phyloP scores from a whole-genome alignment of 1,139 yeast genomes.

The Zygotorulaspora mrakii region DNA sequence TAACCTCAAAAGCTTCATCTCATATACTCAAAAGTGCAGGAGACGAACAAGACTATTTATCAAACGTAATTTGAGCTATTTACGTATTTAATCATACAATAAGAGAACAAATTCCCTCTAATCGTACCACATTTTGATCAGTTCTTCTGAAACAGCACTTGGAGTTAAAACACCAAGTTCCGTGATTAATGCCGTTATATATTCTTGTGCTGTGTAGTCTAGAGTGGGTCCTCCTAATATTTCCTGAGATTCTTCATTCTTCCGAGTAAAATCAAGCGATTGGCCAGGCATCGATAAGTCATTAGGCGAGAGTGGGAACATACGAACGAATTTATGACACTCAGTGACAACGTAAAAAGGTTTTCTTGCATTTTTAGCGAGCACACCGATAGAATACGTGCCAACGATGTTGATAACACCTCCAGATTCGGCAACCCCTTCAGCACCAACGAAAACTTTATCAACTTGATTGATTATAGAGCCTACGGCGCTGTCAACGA shows the following conservation, averaged over 20 bases:
- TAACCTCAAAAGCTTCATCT: constrained; percentile 25
- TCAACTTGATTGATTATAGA: constrained; percentile 87
- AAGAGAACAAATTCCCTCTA: constrained; percentile 28
- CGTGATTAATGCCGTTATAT: constrained; percentile 90
- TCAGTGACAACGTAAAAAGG: constrained; percentile 95
- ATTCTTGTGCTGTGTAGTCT: constrained; percentile 95
- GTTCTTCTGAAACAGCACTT: constrained; percentile 94
- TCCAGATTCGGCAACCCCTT: constrained; percentile 98
- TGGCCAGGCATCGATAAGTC: constrained; percentile 69
- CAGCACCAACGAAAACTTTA: constrained; percentile 95
- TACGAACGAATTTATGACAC: constrained; percentile 91
- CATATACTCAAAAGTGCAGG: constrained; percentile 25
- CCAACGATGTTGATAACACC: constrained; percentile 97
- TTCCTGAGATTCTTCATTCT: constrained; percentile 35
- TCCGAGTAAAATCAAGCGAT: constrained; percentile 43
- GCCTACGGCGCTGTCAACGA: constrained; percentile 93
- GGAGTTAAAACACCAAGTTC: constrained; percentile 97
- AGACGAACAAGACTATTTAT: constrained; percentile 24
- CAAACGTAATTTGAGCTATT: constrained; percentile 19
- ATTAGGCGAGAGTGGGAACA: constrained; percentile 90
- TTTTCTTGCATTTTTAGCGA: constrained; percentile 85
- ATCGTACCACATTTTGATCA: constrained; percentile 97
- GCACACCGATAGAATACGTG: constrained; percentile 88
- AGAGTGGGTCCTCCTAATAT: constrained; percentile 49
- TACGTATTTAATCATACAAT: too few species aligned